Evolutionary conservation across 2,329 filamentous ascomycete species (phyloP), one percentile per base, ranked within the genome.

Genomic region (Alternaria dauci): DNA sequence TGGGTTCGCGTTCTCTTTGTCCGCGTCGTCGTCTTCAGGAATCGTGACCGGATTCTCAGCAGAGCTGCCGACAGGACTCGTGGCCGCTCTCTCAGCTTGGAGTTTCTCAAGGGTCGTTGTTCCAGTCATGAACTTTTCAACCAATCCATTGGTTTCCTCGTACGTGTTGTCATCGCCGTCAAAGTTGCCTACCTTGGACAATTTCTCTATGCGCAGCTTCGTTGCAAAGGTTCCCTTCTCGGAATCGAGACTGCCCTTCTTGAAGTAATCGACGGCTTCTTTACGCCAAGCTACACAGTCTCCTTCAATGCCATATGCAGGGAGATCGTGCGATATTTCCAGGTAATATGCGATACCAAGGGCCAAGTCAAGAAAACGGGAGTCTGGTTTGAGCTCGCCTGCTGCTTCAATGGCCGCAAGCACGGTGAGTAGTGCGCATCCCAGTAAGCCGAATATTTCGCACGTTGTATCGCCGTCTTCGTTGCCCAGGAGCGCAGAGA

Each of bases 341-440:
- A 72, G 32, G 30, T 61, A 71, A 18, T 58, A 62, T 14, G 52
- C 59, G 23, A 71, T 68, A 20, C 71, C 63, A 4, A 72, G 59
- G 3, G 67, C 8, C 8, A 73, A 44, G 38, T 70, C 71, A 2
- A 64, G 57, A 26, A 68, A 67, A 18, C 61, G 55, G 6, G 69
- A 67, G 11, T 68, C 60, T 5, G 59, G 53, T 25, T 68, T 68
- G 25, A 71, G 62, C 26, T 66, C 63, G 26, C 62, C 65, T 9
- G 55, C 57, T 26, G 16, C 25, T 20, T 71, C 68, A 26, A 72
- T 50, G 5, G 58, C 55, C 8, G 41, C 48, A 1, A 71, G 61
- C 2, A 53, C 52, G 8, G 68, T 63, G 18, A 72, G 59, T 14
- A 71, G 26, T 8, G 68, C 67, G 41, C 57, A 58, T n/a, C 67